Base-by-base conservation (phyloP, 768 basidiomycete species). In the Tubosaeta sp. region DNA sequence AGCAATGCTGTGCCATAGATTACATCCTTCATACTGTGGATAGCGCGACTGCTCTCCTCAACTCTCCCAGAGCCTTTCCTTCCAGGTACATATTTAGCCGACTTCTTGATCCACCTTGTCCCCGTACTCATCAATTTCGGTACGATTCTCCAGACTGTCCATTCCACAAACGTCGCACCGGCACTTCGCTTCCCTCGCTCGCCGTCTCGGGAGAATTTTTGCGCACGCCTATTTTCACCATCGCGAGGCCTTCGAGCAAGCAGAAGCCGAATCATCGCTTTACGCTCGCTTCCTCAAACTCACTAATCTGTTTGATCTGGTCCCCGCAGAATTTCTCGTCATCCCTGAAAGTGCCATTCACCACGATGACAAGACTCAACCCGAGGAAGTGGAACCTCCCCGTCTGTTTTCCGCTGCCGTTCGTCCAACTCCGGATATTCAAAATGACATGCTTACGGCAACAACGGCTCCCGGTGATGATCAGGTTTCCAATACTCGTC, bases 1-100 rank as follows among this genome's bases (percentile, higher is more conserved):
- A 90, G 85, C 90, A 93, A 81, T 99, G 95, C 70, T 95, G 91
- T 66, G 95, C 95, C 4, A 95, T 97, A 39, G 95, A 97, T 74
- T 98, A 98, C 72, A 94, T 91, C 53, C 73, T 88, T 11, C 93
- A 91, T 70, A 97, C 93, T 0, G 76, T 97, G 7, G 95, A 98
- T 70, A 93, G 90, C 59, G 92, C 93, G 4, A 95, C 91, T 0
- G 90, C 93, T 1, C 76, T 97, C 41, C 76, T 98, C 33, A 97
- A 93, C 69, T 94, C 92, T 1, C 84, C 92, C 7, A 78, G 89
- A 45, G 86, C 90, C 7, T 99, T 99, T 64, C 94, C 94, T 13
- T 95, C 92, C 14, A 78, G 94, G 91, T 92, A 60, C 47, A 73
- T 62, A 46, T 52, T 56, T 38, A 38, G 33, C 50, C 37, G 43